Percentiles rank a stretch among this genome's conserved stretches.
phyloP scores from a whole-genome alignment of 805 yeast genomes.

The Zygoascus biomembranicola region DNA sequence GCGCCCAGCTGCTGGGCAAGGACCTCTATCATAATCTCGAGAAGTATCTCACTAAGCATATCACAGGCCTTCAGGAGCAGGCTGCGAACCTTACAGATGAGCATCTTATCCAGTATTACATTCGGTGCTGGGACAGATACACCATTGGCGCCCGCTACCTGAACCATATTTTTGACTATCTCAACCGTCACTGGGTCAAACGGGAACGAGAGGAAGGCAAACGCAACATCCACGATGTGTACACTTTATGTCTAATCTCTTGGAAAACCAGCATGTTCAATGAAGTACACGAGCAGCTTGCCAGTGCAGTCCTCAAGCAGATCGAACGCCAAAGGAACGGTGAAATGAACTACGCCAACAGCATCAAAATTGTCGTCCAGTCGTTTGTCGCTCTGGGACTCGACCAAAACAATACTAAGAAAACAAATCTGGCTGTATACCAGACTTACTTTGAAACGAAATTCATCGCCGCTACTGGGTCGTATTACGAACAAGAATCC shows the following conservation, averaged over 20 bases:
- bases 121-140: conserved; percentile 79
- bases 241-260: conserved; percentile 74
- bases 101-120: conserved; percentile 72
- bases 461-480: conserved; percentile 51
- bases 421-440: conserved; percentile 74
- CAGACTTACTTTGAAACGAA: conserved; percentile 67
- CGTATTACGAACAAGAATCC: conserved; percentile 63
- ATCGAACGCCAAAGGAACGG: conserved; percentile 75
- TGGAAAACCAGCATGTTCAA: conserved; percentile 84
- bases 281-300: conserved; percentile 49
- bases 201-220: conserved; percentile 93
- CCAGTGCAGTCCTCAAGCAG: conserved; percentile 64
- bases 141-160: conserved; percentile 86
- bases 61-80: conserved; percentile 20
- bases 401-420: conserved; percentile 82
- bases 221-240: conserved; percentile 82
- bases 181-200: conserved; percentile 96
- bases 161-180: conserved; percentile 89
- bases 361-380: conserved; percentile 65
- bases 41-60: conserved; percentile 53
- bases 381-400: conserved; percentile 87
- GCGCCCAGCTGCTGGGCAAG: conserved; percentile 66
- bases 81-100: conserved; percentile 46
- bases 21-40: conserved; percentile 74
- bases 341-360: conserved; percentile 57